Percentiles rank a stretch among this genome's conserved stretches.
phyloP scores from a whole-genome alignment of 2,329 filamentous ascomycete species.

The Macrophomina pseudophaseolina region DNA sequence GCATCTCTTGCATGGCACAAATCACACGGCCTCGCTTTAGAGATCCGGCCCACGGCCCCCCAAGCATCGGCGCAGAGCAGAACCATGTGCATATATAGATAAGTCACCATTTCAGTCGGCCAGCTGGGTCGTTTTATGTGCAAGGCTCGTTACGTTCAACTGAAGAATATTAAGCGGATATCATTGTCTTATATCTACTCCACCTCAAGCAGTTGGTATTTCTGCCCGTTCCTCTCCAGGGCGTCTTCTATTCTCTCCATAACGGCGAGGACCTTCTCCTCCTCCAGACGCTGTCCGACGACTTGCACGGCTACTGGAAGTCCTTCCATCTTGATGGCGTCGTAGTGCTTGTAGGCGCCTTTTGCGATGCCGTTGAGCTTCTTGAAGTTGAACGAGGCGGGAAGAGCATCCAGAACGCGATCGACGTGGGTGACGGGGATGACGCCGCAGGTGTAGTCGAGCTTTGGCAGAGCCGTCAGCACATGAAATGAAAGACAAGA shows the following conservation, averaged over 20 bases:
- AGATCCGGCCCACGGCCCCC: too few relatives aligned
- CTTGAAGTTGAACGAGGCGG: slow-evolving; percentile 63
- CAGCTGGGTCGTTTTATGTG: too few relatives aligned
- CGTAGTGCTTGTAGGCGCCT: slow-evolving; percentile 86
- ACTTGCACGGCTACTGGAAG: slow-evolving; percentile 86
- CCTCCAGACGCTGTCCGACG: slow-evolving; percentile 77
- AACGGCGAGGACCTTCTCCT: slow-evolving; percentile 82
- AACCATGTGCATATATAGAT: too few relatives aligned
- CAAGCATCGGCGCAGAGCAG: too few relatives aligned
- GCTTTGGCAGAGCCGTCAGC: slow-evolving; percentile 49
- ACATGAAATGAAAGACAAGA: too few relatives aligned
- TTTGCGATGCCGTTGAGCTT: slow-evolving; percentile 78
- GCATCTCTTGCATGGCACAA: too few relatives aligned
- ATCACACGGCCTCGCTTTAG: too few relatives aligned
- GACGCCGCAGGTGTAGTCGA: slow-evolving; percentile 85
- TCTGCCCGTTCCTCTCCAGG: slow-evolving; percentile 60
- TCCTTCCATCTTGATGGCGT: slow-evolving; percentile 82
- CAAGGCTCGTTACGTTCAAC: too few relatives aligned
- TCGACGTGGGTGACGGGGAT: slow-evolving; percentile 88
- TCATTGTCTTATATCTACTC: slow-evolving; percentile 35
- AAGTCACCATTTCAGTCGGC: too few relatives aligned
- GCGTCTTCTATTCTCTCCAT: slow-evolving; percentile 82
- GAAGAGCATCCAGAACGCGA: slow-evolving; percentile 67
- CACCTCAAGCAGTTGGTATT: slow-evolving; percentile 57
- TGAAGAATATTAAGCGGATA: background rate